Evolutionary conservation across 345 rosid genomes (phyloP), one percentile per base, ranked within the genome.

Genomic region (Camelina sativa): DNA sequence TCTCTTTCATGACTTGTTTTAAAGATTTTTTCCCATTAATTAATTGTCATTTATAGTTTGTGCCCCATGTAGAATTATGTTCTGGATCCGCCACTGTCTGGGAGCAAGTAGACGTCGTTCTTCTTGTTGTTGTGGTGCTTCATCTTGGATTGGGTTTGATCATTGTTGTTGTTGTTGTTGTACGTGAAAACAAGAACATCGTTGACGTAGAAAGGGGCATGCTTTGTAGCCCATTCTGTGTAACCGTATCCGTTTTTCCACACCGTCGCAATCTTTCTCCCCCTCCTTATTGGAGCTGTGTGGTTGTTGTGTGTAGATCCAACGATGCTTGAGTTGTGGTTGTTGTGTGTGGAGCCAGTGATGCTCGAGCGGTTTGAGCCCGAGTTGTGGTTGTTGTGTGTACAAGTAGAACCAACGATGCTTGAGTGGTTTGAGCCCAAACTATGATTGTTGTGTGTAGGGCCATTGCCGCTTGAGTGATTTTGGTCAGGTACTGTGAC

Each of bases 91-190:
- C n/a, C n/a, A n/a, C n/a, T n/a, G n/a, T n/a, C 62, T 57, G 23
- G 62, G 62, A 57, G 62, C 62, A 57, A 57, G 62, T 57, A 57
- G 3, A 57, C 62, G 38, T 57, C 35, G 43, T 56, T 57, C 20
- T 56, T 28, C 17, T 17, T 17, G 17, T 13, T 62, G 17, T 61
- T 38, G 25, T 20, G 46, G 12, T 62, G 64, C 7, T 57, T 57
- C 3, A 13, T 57, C 62, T n/a, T 57, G 41, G 62, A 57, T 57
- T 32, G 62, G 7, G 41, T 57, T 57, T n/a, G 63, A 35, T 58
- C 13, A 2, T 58, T 9, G 44, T 58, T 35, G 25, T 23, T 23
- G 25, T 23, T 23, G 25, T 23, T 23, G 28, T 58, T 58, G 9
- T 58, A 58, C 44, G 3, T 35, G 44, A 58, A 58, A 58, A 16